Base-by-base conservation (phyloP, 2,329 filamentous ascomycete species). In the Fusarium euwallaceae region DNA sequence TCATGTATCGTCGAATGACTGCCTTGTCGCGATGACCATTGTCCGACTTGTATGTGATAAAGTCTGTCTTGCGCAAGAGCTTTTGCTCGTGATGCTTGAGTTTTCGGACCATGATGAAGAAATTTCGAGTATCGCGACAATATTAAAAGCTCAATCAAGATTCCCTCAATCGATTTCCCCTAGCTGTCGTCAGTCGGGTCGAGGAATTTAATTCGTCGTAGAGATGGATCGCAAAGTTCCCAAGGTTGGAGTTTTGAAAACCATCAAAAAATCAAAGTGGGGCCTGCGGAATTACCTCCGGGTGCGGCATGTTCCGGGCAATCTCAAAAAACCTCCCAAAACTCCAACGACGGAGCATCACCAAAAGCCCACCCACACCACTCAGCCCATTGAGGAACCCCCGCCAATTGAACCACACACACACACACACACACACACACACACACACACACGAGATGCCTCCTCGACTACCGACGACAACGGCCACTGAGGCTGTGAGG, bases 81-180 rank as follows among this genome's bases (percentile, higher is more conserved):
- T 97, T 97, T 83, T 97, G 92, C 91, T 99, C 97, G 86, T 98
- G 96, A 85, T 97, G 91, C 86, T 98, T 98, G 82, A 99, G 91
- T 87, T 97, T 95, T 79, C 97, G 93, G 78, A 97, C 95, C 97
- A 98, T 98, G 27, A 77, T 89, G 82, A 55, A 69, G 71, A 27
- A 17, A n/a, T 32, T 6, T 55, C 17, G 32, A 20, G 55, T 37
- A 11, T 65, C 61, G 55, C 37, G 6, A 20, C 27, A 4, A 14
- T 8, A 29, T 29, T 2, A 22, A 10, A 45, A 16, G 61, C 17
- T 24, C 5, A 39, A 22, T 2, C 16, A 24, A 17, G 8, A 16
- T 48, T 4, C 14, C 14, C 34, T 14, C 60, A 36, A 11, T 58
- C 2, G 8, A 11, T 0, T 6, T 14, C 9, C 27, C 3, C 2